These are phyloP conservation scores for Aureobasidium sp. DNA, from an alignment of 2,329 filamentous ascomycete genomes.

Conservation along the genomic window DNA sequence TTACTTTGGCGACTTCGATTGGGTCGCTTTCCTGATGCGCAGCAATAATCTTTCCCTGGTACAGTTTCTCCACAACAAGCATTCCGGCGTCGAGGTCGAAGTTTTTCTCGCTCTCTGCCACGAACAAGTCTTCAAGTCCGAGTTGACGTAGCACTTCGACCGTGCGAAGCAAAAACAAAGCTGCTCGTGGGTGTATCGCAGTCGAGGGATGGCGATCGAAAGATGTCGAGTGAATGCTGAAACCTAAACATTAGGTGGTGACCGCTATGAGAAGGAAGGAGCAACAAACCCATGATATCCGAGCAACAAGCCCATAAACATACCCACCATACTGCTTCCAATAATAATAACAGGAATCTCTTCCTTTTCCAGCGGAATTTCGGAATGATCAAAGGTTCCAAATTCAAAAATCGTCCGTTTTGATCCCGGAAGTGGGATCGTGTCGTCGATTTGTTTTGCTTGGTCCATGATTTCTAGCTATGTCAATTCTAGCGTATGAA, in stretches of 20 bases:
- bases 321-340: slow-evolving; percentile 22
- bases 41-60: slow-evolving; percentile 16
- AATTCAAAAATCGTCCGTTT: not conserved
- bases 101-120: slow-evolving; percentile 18
- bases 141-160: slow-evolving; percentile 23
- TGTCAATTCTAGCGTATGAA: not conserved
- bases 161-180: slow-evolving; percentile 21
- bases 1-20: slow-evolving; percentile 18
- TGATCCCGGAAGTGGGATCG: not conserved
- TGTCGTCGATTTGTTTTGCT: slow-evolving; percentile 12
- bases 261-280: too few relatives aligned
- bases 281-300: slow-evolving; percentile 19
- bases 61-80: slow-evolving; percentile 21
- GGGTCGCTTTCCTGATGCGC: slow-evolving; percentile 11
- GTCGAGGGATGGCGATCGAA: slow-evolving; percentile 23
- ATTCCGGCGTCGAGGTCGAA: slow-evolving; percentile 22
- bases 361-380: not conserved
- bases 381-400: not conserved
- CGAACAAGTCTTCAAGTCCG: slow-evolving; percentile 21
- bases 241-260: not conserved
- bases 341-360: slow-evolving; percentile 21
- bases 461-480: not conserved
- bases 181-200: slow-evolving; percentile 23
- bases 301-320: slow-evolving; percentile 21
- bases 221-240: slow-evolving; percentile 5